Evolutionary conservation across 768 basidiomycete species (phyloP), one percentile per base, ranked within the genome.

Genomic region (Glaciozyma martinii): DNA sequence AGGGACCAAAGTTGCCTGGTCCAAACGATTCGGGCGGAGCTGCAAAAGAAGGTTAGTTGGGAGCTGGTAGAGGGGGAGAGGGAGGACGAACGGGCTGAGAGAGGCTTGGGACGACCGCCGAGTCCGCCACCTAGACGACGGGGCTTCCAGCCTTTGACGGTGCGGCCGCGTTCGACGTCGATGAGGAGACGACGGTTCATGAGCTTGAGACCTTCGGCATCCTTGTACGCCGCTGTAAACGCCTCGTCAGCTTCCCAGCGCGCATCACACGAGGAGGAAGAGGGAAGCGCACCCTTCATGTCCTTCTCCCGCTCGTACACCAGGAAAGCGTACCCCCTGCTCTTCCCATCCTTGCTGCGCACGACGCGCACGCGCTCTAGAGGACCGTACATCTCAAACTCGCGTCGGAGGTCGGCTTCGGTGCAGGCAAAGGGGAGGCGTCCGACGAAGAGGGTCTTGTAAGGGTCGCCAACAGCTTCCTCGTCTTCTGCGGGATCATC

Each of bases 81-180:
- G 40, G 5, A 43, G 32, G 30, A 43, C 5, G 42, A 40, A 32
- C 30, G 57, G 2, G 29, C 25, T 8, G 52, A 21, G 50, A 47
- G 53, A 46, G 66, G 66, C 59, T 98, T 98, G 25, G 93, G 91
- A 65, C 94, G 83, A 32, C 95, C 95, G n/a, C 95, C 95, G n/a
- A 98, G 82, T 8, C 95, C 95, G n/a, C 95, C 95, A 25, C 94
- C 95, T 0, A 98, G 80, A 59, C 93, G 85, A 56, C 91, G 86
- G 2, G 95, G 95, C 76, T 95, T 97, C 95, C 95, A 99, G 3
- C 93, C 95, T 65, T 94, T 85, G 32, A 99, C 95, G 16, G 95
- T 99, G 56, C 95, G 85, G 25, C 95, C 95, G 43, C 95, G 87
- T 78, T 99, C 95, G 67, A 99, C 95, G 75, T 99, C 95, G 59